Percentiles rank a stretch among this genome's conserved stretches.
These are phyloP conservation scores for Vararia minispora DNA, from an alignment of 768 basidiomycete species.

Conservation along the genomic window DNA sequence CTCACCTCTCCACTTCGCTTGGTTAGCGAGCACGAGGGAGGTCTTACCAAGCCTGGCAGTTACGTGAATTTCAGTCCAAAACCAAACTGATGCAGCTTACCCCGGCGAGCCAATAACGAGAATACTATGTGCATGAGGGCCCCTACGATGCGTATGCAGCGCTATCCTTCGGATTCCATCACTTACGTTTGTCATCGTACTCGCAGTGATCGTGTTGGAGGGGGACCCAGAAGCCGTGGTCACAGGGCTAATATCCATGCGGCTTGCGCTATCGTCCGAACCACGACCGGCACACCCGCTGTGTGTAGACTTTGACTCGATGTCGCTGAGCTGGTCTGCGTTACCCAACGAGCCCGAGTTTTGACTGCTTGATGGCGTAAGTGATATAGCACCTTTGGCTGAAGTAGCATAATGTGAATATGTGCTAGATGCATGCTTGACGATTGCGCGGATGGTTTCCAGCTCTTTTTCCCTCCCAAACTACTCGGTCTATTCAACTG, in stretches of 20 bases:
- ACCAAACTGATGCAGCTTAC: constrained; percentile 22
- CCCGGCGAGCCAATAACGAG: constrained; percentile 56
- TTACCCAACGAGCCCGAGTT: constrained; percentile 16
- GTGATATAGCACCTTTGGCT: constrained; percentile 28
- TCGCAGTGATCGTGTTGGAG: constrained; percentile 7
- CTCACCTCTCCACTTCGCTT: constrained; percentile 62
- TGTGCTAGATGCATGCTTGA: constrained; percentile 36
- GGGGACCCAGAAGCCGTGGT: constrained; percentile 8
- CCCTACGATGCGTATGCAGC: constrained; percentile 29
- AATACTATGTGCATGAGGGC: constrained; percentile 44
- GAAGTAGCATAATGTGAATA: constrained; percentile 44
- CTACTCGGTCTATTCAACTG: constrained; percentile 18
- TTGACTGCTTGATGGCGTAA: constrained; percentile 26
- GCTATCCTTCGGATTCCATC: constrained; percentile 35
- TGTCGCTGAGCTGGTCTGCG: too few relatives aligned
- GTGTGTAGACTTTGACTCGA: constrained; percentile 31
- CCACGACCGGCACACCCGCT: constrained; percentile 20
- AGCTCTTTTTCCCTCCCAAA: constrained; percentile 67
- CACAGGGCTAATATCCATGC: neutral
- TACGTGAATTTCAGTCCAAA: neutral
- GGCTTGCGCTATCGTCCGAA: neutral
- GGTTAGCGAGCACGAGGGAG: constrained; percentile 55
- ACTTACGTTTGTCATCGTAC: constrained; percentile 20
- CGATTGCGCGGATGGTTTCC: constrained; percentile 55
- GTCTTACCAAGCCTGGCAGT: constrained; percentile 58